Base-by-base conservation (phyloP, 805 yeast species). In the Lipomyces spencermartinsiae region DNA sequence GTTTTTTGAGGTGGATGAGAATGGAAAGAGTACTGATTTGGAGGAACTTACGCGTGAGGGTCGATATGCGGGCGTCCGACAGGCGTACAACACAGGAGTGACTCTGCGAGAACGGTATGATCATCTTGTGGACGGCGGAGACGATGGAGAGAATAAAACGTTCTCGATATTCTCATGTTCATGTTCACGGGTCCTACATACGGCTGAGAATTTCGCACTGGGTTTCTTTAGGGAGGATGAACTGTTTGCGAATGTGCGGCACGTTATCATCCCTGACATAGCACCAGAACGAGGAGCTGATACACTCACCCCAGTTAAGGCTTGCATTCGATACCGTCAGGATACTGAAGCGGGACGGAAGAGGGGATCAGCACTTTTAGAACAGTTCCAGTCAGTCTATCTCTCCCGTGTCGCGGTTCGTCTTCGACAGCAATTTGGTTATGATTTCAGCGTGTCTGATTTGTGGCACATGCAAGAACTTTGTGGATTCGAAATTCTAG, bases 401-500 rank as follows among this genome's bases (percentile, higher is more conserved):
- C 61, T 67, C 19, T 10, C 60, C 3, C 68, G 55, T 33, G 49
- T 61, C 12, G 56, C 64, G n/a, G 59, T n/a, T 2, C 69, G 72
- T 1, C 49, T 69, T 14, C 34, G 62, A 14, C 19, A 5, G 19
- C 25, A 46, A 22, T 59, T 31, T 19, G 63, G 54, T 9, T 58
- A 56, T 55, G 61, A 61, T 46, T 67, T 69, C 39, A 29, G 61
- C 25, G 55, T 22, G 25, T 19, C 25, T 14, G 73, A 70, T 22
- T 25, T 70, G 34, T 68, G 65, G 64, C 62, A 66, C 34, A 69
- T 70, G 72, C 71, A 68, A n/a, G 73, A 70, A 55, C 49, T 70
- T 9, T 70, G 73, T 59, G 73, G 72, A 7, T 70, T 68, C 37
- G 72, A 68, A 35, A 64, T 70, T 4, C 61, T 65, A 5, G 67